These are phyloP conservation scores for Fragilaria radians DNA, from an alignment of 108 stramenopile genomes.

Conservation along the genomic window DNA sequence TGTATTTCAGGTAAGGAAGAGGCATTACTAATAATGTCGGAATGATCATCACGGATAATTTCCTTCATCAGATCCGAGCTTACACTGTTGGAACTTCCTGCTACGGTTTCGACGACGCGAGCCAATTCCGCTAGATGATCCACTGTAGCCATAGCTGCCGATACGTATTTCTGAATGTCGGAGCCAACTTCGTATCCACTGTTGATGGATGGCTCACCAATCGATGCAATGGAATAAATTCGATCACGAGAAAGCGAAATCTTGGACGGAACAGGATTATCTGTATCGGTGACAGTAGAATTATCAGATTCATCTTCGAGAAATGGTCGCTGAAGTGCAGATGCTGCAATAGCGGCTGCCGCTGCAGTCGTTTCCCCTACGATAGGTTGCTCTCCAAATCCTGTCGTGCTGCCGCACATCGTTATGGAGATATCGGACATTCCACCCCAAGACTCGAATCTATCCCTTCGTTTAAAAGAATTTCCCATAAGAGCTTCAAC, in stretches of 20 bases:
- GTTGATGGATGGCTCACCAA: conserved; percentile 38
- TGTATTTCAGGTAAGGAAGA: conserved; percentile 11
- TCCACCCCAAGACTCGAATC: conserved; percentile 81
- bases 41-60: conserved; percentile 12
- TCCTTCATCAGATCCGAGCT: conserved; percentile 7
- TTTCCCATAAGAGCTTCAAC: conserved; percentile 44
- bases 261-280: conserved; percentile 15
- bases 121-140: conserved; percentile 46
- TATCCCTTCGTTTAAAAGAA: conserved; percentile 28
- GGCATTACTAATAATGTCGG: conserved; percentile 27
- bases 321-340: conserved; percentile 4
- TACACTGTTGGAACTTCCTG: not conserved
- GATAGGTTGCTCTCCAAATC: conserved; percentile 18
- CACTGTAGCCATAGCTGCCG: conserved; percentile 37
- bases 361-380: conserved; percentile 16
- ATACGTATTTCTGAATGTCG: conserved; percentile 38
- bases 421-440: conserved; percentile 60
- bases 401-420: conserved; percentile 20
- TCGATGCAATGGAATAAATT: conserved; percentile 53
- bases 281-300: conserved; percentile 9
- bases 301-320: conserved; percentile 13
- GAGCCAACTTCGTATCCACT: conserved; percentile 13
- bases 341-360: conserved; percentile 11
- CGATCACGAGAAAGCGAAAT: conserved; percentile 33
- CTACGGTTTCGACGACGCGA: conserved; percentile 19